Evolutionary conservation across 2,329 filamentous ascomycete genomes (phyloP).

Genomic region (Immersiporthe knoxdaviesiana): DNA sequence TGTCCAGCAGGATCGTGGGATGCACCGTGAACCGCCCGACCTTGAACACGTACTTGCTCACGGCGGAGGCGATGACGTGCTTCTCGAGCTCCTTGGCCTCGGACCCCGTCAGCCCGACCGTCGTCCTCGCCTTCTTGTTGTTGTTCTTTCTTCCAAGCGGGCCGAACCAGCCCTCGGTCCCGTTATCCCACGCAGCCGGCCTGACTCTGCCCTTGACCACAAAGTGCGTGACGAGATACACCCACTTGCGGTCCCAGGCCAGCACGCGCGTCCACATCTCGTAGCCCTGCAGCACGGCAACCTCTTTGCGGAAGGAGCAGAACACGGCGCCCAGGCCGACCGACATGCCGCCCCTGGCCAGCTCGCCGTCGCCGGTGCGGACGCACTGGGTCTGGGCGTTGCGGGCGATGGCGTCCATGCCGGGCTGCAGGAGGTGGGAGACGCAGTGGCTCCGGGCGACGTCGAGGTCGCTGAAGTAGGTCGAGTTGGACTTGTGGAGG

Average conservation of each 20-base stretch:
- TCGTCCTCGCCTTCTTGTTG: slow-evolving; percentile 41
- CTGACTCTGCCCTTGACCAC: slow-evolving; percentile 63
- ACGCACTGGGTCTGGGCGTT: slow-evolving; percentile 57
- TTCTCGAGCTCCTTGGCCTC: slow-evolving; percentile 56
- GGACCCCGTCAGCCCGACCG: slow-evolving; percentile 43
- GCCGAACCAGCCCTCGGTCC: slow-evolving; percentile 45
- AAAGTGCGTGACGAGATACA: slow-evolving; percentile 77
- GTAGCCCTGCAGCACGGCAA: slow-evolving; percentile 68
- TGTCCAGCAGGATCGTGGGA: slow-evolving; percentile 73
- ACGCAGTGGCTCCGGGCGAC: slow-evolving; percentile 81
- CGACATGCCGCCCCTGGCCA: slow-evolving; percentile 57
- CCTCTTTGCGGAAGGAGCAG: slow-evolving; percentile 75
- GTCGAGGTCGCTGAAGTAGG: slow-evolving; percentile 87
- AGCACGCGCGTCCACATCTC: slow-evolving; percentile 75
- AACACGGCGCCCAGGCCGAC: slow-evolving; percentile 74
- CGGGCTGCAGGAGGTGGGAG: slow-evolving; percentile 65
- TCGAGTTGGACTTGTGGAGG: slow-evolving; percentile 54
- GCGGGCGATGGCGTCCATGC: slow-evolving; percentile 54
- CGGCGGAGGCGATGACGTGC: slow-evolving; percentile 70
- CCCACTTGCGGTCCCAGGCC: slow-evolving; percentile 80
- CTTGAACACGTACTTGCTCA: slow-evolving; percentile 85
- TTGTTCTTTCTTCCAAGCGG: slow-evolving; percentile 36
- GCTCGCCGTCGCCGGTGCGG: slow-evolving; percentile 51
- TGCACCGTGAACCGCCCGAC: slow-evolving; percentile 81
- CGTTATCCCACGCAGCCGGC: slow-evolving; percentile 57